A percentile compares a stretch with the other conserved stretches of the same genome.
phyloP scores from a whole-genome alignment of 208 protist species.

The Tritrichomonas musculus region DNA sequence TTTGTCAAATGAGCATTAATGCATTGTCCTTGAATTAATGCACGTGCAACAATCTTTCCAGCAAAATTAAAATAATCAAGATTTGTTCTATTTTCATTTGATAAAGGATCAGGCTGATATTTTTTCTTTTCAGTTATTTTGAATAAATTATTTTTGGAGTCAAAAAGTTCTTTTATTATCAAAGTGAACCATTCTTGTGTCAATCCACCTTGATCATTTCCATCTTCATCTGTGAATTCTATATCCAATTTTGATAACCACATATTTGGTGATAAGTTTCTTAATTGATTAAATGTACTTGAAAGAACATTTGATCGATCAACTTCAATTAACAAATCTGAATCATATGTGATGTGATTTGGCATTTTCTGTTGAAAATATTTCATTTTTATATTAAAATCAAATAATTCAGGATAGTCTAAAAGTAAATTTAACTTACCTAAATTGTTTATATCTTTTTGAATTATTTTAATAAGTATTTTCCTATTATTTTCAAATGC shows the following conservation, averaged over 20 bases:
- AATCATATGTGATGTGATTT: not conserved
- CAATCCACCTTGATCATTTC: constrained; percentile 43
- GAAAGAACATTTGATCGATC: not conserved
- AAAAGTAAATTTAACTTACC: not conserved
- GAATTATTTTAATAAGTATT: not conserved
- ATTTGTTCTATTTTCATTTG: constrained; percentile 81
- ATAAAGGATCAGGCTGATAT: constrained; percentile 89
- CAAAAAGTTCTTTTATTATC: constrained; percentile 40
- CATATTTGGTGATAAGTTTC: not conserved
- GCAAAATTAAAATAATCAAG: constrained; percentile 92
- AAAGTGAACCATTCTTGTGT: constrained; percentile 42
- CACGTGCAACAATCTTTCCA: constrained; percentile 61
- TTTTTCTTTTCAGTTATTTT: constrained; percentile 36
- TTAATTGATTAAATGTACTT: not conserved
- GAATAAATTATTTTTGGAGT: constrained; percentile 44
- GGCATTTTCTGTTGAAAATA: not conserved
- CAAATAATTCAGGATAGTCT: not conserved
- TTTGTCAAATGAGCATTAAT: constrained; percentile 91
- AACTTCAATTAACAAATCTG: not conserved
- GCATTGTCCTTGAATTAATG: constrained; percentile 71
- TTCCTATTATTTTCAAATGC: not conserved
- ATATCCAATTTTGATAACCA: not conserved
- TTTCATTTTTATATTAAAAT: not conserved
- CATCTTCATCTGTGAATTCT: constrained; percentile 44
- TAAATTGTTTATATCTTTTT: not conserved